Conservation (phyloP, 352 stramenopile species). For the Pythium folliculosum region DNA sequence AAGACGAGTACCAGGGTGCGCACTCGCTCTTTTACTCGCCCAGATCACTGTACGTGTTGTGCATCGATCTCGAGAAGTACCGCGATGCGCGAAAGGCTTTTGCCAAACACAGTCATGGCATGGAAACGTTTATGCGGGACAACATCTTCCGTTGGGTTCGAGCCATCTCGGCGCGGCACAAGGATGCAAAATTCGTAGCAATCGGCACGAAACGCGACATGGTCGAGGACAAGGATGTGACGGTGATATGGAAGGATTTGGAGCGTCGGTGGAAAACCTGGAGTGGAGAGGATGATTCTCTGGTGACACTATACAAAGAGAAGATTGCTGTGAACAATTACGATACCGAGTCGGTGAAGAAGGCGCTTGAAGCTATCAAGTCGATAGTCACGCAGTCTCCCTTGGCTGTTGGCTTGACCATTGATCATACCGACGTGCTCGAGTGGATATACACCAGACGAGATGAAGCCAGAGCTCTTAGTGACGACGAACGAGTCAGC, state of each 20-base stretch:
- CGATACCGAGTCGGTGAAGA: constrained; percentile 8
- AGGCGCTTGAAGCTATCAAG: constrained; percentile 7
- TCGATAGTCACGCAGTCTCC: constrained; percentile 5
- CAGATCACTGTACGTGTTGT: constrained; percentile 16
- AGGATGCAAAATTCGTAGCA: constrained; percentile 4
- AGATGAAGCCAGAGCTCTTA: constrained; percentile 1
- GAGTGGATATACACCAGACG: constrained; percentile 7
- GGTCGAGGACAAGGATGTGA: constrained; percentile 6
- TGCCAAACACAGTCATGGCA: constrained; percentile 11
- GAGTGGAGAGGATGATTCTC: too few relatives aligned
- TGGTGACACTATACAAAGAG: background rate
- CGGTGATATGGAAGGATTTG: constrained; percentile 13
- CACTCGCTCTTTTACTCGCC: constrained; percentile 19
- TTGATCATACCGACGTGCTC: constrained; percentile 13
- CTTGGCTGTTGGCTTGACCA: constrained; percentile 2
- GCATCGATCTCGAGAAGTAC: constrained; percentile 20
- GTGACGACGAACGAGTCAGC: constrained; percentile 7
- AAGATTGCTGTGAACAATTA: constrained; percentile 15
- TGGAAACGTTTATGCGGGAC: constrained; percentile 15
- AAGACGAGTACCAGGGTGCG: constrained; percentile 19
- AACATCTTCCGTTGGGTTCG: constrained; percentile 17
- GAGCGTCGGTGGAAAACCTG: constrained; percentile 1
- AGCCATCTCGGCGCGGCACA: constrained; percentile 7
- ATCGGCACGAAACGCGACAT: constrained; percentile 13
- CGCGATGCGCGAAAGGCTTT: constrained; percentile 1